These are phyloP conservation scores for Xerocomus potaroensis DNA, from an alignment of 768 basidiomycete species.

Conservation along the genomic window DNA sequence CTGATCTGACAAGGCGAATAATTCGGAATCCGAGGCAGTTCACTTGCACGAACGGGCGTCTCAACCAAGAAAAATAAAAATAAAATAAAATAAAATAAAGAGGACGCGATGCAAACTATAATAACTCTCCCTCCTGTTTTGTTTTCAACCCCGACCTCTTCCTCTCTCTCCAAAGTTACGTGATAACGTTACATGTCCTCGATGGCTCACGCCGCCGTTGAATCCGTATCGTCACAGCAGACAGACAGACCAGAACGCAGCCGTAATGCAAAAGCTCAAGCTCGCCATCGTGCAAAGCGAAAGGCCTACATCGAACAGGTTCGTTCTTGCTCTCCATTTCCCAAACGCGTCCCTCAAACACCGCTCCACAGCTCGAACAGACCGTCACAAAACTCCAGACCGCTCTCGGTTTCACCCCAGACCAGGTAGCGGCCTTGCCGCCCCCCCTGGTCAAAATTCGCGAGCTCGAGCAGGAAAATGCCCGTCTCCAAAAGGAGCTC, in stretches of 20 bases:
- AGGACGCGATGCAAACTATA: slow-evolving; percentile 27
- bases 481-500: slow-evolving; percentile 64
- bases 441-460: slow-evolving; percentile 72
- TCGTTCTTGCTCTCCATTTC: neutral
- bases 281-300: slow-evolving; percentile 85
- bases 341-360: slow-evolving; percentile 9
- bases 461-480: slow-evolving; percentile 80
- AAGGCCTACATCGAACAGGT: slow-evolving; percentile 94
- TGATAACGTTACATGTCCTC: slow-evolving; percentile 54
- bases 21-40: slow-evolving; percentile 44
- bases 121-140: slow-evolving; percentile 32
- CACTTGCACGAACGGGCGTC: too few species aligned
- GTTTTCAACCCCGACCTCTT: slow-evolving; percentile 50
- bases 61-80: too few species aligned
- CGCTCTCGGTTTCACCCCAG: slow-evolving; percentile 65
- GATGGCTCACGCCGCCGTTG: slow-evolving; percentile 49
- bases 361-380: slow-evolving; percentile 60
- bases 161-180: slow-evolving; percentile 36
- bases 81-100: too few species aligned
- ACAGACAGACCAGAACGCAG: slow-evolving; percentile 74
- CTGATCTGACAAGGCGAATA: slow-evolving; percentile 42
- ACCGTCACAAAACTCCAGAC: slow-evolving; percentile 83
- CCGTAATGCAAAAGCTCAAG: slow-evolving; percentile 86
- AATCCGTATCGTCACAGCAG: slow-evolving; percentile 35
- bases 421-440: slow-evolving; percentile 69